These are phyloP conservation scores for Mycena crocata DNA, from an alignment of 768 basidiomycete genomes.

Conservation along the genomic window DNA sequence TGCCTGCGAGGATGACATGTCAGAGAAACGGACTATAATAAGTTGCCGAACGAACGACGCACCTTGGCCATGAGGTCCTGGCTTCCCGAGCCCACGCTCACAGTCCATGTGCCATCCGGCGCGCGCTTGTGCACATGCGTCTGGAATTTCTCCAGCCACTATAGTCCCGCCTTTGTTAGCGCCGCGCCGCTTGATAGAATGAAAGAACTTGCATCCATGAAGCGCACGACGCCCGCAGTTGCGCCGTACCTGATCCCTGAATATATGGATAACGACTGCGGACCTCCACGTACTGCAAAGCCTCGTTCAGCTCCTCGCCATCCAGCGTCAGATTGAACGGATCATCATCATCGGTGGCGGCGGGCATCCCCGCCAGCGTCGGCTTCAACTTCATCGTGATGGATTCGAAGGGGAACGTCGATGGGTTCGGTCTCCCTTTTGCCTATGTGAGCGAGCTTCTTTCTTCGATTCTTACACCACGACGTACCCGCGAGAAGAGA, in stretches of 20 bases:
- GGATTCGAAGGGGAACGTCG: constrained; percentile 52
- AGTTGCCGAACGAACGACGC: background rate
- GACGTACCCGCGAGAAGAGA: constrained; percentile 38
- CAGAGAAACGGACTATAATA: background rate
- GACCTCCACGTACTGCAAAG: constrained; percentile 44
- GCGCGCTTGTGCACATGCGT: constrained; percentile 50
- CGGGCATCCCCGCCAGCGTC: constrained; percentile 35
- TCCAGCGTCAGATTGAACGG: constrained; percentile 45
- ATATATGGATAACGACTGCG: background rate
- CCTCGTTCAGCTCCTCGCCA: constrained; percentile 49
- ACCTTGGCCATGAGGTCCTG: constrained; percentile 62
- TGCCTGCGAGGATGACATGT: constrained; percentile 19
- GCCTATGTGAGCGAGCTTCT: background rate
- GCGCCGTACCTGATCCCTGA: constrained; percentile 47
- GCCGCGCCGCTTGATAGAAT: background rate
- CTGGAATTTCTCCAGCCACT: constrained; percentile 53
- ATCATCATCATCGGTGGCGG: constrained; percentile 10
- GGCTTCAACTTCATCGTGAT: constrained; percentile 53
- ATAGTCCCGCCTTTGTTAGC: background rate
- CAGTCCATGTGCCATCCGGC: constrained; percentile 48
- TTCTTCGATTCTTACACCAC: background rate
- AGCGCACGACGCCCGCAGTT: constrained; percentile 48
- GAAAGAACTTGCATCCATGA: constrained; percentile 28
- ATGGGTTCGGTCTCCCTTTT: constrained; percentile 54
- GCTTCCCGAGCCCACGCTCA: constrained; percentile 58